A percentile compares a stretch with the other conserved stretches of the same genome.
These are phyloP conservation scores for Fraxinus americana DNA, from an alignment of 257 asterid genomes.

Conservation along the genomic window DNA sequence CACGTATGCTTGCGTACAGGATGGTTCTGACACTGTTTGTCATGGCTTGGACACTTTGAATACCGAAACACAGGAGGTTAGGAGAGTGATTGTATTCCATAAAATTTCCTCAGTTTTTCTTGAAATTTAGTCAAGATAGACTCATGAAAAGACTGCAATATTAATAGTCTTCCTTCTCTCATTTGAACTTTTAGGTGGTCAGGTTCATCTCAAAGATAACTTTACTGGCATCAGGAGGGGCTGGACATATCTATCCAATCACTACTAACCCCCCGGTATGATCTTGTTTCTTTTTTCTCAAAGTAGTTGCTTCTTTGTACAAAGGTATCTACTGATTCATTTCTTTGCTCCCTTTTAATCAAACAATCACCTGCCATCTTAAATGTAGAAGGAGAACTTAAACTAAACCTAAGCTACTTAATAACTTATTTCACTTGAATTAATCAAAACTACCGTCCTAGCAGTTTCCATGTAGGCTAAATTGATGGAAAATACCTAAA, in stretches of 20 bases:
- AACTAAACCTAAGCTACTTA: background rate
- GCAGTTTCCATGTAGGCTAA: background rate
- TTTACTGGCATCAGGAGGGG: constrained; percentile 97
- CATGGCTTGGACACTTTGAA: constrained; percentile 88
- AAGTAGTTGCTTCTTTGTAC: background rate
- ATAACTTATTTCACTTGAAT: background rate
- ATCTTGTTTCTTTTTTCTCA: constrained; percentile 11
- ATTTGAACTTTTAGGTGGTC: constrained; percentile 62
- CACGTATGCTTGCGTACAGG: constrained; percentile 54
- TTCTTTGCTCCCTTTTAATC: background rate
- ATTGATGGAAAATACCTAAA: background rate
- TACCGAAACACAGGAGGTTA: constrained; percentile 77
- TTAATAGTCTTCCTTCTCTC: constrained; percentile 4
- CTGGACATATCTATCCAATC: constrained; percentile 96
- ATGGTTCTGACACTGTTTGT: constrained; percentile 73
- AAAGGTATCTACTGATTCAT: background rate
- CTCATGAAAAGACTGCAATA: constrained; percentile 3
- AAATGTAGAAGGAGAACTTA: background rate
- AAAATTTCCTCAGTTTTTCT: constrained; percentile 1
- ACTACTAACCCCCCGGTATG: constrained; percentile 94
- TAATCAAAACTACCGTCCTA: background rate
- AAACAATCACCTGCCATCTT: background rate
- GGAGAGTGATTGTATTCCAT: constrained; percentile 9
- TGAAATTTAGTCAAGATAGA: constrained; percentile 11
- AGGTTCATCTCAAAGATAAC: constrained; percentile 90